Percentiles rank a stretch among this genome's conserved stretches.
These are phyloP conservation scores for Porphyridium purpureum DNA, from an alignment of 23 red algal species.

Conservation along the genomic window DNA sequence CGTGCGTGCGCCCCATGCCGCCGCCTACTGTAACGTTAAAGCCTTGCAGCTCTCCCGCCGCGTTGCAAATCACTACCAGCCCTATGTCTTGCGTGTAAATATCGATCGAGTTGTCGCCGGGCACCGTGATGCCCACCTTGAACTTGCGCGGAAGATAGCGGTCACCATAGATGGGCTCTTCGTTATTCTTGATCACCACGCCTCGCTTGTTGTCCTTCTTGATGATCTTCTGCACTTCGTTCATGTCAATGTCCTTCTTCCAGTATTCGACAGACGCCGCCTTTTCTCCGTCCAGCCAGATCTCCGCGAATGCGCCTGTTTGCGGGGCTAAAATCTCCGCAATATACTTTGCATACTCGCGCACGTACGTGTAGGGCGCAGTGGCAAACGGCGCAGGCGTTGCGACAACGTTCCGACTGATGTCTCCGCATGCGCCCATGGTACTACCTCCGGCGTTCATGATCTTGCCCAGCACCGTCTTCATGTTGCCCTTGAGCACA, in stretches of 20 bases:
- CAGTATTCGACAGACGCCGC: constrained; percentile 87
- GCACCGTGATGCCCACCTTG: constrained; percentile 96
- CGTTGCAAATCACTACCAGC: constrained; percentile 57
- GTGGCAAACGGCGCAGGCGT: constrained; percentile 67
- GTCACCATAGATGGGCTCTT: constrained; percentile 97
- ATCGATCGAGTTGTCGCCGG: constrained; percentile 91
- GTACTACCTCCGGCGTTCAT: constrained; percentile 86
- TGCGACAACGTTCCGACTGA: constrained; percentile 74
- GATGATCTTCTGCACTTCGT: constrained; percentile 47
- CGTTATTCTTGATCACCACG: constrained; percentile 37
- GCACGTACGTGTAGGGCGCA: constrained; percentile 29
- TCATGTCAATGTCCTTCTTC: constrained; percentile 87
- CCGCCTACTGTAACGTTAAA: constrained; percentile 93
- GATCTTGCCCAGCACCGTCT: constrained; percentile 70
- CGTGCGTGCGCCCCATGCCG: constrained; percentile 91
- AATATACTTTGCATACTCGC: constrained; percentile 45
- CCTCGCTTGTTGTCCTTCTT: constrained; percentile 73
- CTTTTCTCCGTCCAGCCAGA: constrained; percentile 99
- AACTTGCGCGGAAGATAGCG: constrained; percentile 97
- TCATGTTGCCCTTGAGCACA: constrained; percentile 86
- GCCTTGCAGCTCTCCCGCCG: constrained; percentile 31
- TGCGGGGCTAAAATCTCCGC: constrained; percentile 97
- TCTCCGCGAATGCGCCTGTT: constrained; percentile 75
- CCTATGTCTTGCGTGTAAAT: constrained; percentile 97
- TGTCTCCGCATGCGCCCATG: constrained; percentile 88